These are phyloP conservation scores for Amorphotheca resinae DNA, from an alignment of 495 filamentous ascomycete species.

Conservation along the genomic window DNA sequence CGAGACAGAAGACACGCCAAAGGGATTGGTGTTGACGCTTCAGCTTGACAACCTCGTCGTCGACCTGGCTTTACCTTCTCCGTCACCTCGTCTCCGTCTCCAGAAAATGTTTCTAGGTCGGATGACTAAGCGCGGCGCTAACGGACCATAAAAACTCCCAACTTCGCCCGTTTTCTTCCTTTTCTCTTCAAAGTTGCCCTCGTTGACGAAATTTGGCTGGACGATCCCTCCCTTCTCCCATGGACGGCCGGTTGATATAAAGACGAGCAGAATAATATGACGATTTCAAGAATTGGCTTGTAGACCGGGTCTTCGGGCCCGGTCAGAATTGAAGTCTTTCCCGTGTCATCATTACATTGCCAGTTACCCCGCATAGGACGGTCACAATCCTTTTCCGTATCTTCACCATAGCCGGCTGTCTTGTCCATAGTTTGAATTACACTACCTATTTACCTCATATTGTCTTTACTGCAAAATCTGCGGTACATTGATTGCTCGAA, in stretches of 20 bases:
- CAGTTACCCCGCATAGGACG: background rate
- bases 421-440: constrained; percentile 7
- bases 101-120: background rate
- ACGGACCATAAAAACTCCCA: background rate
- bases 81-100: background rate
- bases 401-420: constrained; percentile 1
- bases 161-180: constrained; percentile 18
- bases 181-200: constrained; percentile 50
- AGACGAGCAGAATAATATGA: constrained; percentile 23
- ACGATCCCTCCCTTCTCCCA: constrained; percentile 27
- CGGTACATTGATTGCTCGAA: no score
- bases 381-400: background rate
- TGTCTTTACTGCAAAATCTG: no score
- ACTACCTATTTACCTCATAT: background rate
- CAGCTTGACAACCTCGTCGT: no score
- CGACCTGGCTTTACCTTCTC: no score
- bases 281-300: constrained; percentile 42
- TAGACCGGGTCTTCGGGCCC: constrained; percentile 11
- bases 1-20: constrained; percentile 19
- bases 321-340: background rate
- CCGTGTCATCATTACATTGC: constrained; percentile 29
- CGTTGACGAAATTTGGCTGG: constrained; percentile 52
- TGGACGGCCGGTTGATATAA: constrained; percentile 51
- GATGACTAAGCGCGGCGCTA: background rate
- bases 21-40: constrained; percentile 3